A percentile compares a stretch with the other conserved stretches of the same genome.
Evolutionary conservation across 257 asterid species (phyloP).

Genomic region (Ilex aquifolium): DNA sequence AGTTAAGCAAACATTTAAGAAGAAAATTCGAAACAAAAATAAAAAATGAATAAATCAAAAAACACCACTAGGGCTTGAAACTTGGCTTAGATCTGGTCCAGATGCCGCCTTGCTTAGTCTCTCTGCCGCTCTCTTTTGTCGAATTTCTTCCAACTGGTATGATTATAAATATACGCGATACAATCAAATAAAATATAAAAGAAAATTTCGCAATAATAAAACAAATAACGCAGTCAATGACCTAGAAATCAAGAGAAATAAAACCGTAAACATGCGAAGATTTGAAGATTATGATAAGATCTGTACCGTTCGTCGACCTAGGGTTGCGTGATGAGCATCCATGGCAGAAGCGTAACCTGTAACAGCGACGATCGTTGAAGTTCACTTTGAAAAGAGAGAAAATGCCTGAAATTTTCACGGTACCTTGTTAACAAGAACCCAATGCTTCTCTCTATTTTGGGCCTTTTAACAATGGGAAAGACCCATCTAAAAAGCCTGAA

Average conservation of each 20-base stretch:
- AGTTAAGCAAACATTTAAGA: background rate
- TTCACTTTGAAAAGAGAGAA: background rate
- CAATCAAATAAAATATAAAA: background rate
- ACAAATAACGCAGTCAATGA: background rate
- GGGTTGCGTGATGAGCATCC: constrained; percentile 88
- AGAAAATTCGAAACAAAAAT: background rate
- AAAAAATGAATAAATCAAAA: background rate
- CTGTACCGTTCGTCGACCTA: constrained; percentile 84
- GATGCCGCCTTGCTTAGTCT: constrained; percentile 69
- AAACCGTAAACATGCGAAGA: too few relatives aligned
- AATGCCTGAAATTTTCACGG: constrained; percentile 4
- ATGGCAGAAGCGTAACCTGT: constrained; percentile 16
- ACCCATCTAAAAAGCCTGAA: too few relatives aligned
- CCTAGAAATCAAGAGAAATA: background rate
- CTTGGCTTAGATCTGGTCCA: constrained; percentile 69
- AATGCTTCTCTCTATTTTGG: too few relatives aligned
- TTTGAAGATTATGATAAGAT: constrained; percentile 4
- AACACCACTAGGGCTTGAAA: constrained; percentile 35
- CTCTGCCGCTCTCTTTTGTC: constrained; percentile 93
- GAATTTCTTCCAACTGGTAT: constrained; percentile 86
- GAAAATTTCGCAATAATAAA: background rate
- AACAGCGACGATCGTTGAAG: too few relatives aligned
- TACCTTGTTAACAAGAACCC: background rate
- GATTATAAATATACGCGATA: background rate
- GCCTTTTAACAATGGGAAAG: too few relatives aligned